phyloP scores from a whole-genome alignment of 805 yeast species.

The Millerago galiae region DNA sequence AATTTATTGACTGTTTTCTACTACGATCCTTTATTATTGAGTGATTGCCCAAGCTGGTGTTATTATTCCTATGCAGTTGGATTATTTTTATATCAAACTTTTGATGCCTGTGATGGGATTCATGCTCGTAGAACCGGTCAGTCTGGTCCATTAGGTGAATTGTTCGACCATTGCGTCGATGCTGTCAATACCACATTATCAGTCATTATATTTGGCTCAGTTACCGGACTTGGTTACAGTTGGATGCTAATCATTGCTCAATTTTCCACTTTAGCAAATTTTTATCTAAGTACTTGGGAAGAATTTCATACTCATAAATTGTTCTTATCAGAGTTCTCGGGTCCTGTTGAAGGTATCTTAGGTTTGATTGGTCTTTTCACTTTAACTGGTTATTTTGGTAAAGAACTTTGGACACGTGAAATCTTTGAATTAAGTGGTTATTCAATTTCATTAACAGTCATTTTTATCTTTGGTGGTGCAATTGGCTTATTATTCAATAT shows the following conservation, averaged over 20 bases:
- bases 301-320: slow-evolving; percentile 85
- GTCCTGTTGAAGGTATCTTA: slow-evolving; percentile 93
- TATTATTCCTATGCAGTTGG: slow-evolving; percentile 75
- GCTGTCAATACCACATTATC: slow-evolving; percentile 77
- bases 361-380: slow-evolving; percentile 49
- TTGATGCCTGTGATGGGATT: slow-evolving; percentile 93
- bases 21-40: slow-evolving; percentile 61
- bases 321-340: slow-evolving; percentile 72
- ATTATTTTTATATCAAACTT: slow-evolving; percentile 85
- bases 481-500: slow-evolving; percentile 57
- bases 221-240: slow-evolving; percentile 69
- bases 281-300: slow-evolving; percentile 92
- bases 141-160: slow-evolving; percentile 88
- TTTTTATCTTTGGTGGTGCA: slow-evolving; percentile 46
- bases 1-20: slow-evolving; percentile 62
- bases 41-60: slow-evolving; percentile 66
- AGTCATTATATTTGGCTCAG: slow-evolving; percentile 65
- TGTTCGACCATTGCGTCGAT: slow-evolving; percentile 85
- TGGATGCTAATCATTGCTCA: slow-evolving; percentile 56
- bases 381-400: slow-evolving; percentile 64
- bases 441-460: slow-evolving; percentile 33
- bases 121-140: slow-evolving; percentile 96
- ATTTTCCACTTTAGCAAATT: slow-evolving; percentile 71
- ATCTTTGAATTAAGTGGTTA: slow-evolving; percentile 29
- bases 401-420: slow-evolving; percentile 53